Evolutionary conservation across 2,329 filamentous ascomycete species (phyloP).

Genomic region (Aspergillus ruber): DNA sequence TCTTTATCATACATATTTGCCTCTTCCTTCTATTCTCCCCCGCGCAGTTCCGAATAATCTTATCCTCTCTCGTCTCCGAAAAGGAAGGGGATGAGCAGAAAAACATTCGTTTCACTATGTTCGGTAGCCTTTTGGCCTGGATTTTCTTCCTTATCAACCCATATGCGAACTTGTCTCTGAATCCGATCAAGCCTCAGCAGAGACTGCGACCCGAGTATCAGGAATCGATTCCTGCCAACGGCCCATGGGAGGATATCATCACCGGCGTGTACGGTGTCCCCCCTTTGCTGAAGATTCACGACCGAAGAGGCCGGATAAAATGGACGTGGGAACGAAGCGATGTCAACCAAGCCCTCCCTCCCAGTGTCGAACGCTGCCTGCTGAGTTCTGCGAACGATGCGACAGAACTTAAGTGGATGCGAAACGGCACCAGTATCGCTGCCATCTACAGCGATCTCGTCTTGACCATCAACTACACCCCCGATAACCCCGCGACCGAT

Average conservation of each 20-base stretch:
- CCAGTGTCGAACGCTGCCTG: constrained; percentile 10
- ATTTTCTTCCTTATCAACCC: constrained; percentile 12
- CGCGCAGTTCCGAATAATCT: no score
- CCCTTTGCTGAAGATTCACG: constrained; percentile 14
- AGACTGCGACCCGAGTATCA: constrained; percentile 12
- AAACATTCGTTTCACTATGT: constrained; percentile 4
- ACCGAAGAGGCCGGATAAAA: constrained; percentile 11
- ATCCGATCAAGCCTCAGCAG: constrained; percentile 15
- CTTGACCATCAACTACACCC: constrained; percentile 18
- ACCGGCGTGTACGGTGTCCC: constrained; percentile 14
- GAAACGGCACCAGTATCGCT: constrained; percentile 13
- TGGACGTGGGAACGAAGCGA: constrained; percentile 17
- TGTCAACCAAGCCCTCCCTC: constrained; percentile 13
- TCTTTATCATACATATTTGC: no score
- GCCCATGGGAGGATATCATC: constrained; percentile 15
- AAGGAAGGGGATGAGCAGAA: no score
- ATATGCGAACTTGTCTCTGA: constrained; percentile 9
- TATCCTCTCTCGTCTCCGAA: no score
- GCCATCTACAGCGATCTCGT: constrained; percentile 17
- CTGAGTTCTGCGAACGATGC: constrained; percentile 16
- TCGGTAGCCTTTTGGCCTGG: constrained; percentile 11
- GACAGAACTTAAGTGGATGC: constrained; percentile 20
- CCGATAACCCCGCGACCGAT: constrained; percentile 14
- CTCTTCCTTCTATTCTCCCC: no score
- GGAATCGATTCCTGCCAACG: not conserved